Evolutionary conservation across 176 grass and related monocot species (phyloP).

Genomic region (Hordeum marinum): DNA sequence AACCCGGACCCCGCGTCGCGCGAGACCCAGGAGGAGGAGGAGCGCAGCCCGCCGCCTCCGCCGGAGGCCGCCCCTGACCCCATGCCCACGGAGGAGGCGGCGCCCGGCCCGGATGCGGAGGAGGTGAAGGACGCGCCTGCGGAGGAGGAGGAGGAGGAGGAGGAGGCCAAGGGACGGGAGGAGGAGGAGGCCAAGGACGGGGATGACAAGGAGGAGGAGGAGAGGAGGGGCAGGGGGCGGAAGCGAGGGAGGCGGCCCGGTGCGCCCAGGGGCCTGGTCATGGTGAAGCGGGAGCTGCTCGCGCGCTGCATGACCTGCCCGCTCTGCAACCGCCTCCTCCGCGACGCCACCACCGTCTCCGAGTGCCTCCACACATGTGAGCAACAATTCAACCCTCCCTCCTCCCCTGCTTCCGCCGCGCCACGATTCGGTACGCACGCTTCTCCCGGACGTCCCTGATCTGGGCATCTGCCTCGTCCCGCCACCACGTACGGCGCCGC

Average conservation of each 20-base stretch:
- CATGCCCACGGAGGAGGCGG: too few relatives aligned
- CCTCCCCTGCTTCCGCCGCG: neutral
- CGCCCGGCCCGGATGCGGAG: neutral
- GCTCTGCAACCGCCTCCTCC: conserved; percentile 62
- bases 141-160: neutral
- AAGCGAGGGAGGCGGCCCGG: neutral
- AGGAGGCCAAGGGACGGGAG: neutral
- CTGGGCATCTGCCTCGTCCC: neutral
- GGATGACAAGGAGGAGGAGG: neutral
- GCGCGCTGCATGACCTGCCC: conserved; percentile 59
- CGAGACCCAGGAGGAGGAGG: neutral
- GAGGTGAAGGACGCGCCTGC: neutral
- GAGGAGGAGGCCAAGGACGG: neutral
- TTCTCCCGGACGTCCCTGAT: neutral
- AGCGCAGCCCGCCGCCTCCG: neutral
- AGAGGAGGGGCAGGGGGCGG: neutral
- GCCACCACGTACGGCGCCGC: neutral
- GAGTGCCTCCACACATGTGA: conserved; percentile 89
- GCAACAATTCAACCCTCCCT: neutral
- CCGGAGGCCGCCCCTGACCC: too few relatives aligned
- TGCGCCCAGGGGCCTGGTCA: conserved; percentile 10
- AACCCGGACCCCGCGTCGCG: conserved; percentile 2
- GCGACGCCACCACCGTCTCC: conserved; percentile 80
- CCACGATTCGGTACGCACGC: neutral
- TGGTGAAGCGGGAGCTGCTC: conserved; percentile 60